Conservation (phyloP, 495 filamentous ascomycete species). For the Aspergillus heteromorphus region DNA sequence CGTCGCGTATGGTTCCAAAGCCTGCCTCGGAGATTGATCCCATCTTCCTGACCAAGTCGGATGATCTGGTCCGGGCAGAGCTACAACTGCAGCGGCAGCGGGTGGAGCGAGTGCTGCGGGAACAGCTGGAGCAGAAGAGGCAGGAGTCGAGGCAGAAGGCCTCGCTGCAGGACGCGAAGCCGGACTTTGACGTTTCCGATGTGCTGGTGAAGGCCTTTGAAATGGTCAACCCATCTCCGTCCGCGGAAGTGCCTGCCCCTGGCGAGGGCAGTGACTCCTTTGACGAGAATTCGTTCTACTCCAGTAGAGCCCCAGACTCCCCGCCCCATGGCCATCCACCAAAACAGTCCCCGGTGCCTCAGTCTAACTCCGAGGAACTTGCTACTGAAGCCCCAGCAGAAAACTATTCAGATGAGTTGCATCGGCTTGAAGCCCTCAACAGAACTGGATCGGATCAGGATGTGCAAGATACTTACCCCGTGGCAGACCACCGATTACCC, state of each 20-base stretch:
- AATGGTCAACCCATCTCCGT: slow-evolving; percentile 59
- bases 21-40: slow-evolving; percentile 59
- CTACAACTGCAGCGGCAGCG: slow-evolving; percentile 72
- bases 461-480: slow-evolving; percentile 43
- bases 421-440: slow-evolving; percentile 43
- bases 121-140: slow-evolving; percentile 66
- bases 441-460: slow-evolving; percentile 41
- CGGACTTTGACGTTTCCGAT: slow-evolving; percentile 70
- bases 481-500: slow-evolving; percentile 35
- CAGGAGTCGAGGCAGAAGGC: slow-evolving; percentile 49
- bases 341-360: slow-evolving; percentile 25
- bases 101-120: slow-evolving; percentile 69
- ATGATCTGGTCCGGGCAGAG: slow-evolving; percentile 76
- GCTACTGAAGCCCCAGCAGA: slow-evolving; percentile 22
- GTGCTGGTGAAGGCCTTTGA: slow-evolving; percentile 66
- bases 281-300: slow-evolving; percentile 94
- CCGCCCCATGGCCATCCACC: slow-evolving; percentile 28
- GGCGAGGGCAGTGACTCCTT: slow-evolving; percentile 68
- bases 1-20: slow-evolving; percentile 36
- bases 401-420: slow-evolving; percentile 42
- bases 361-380: slow-evolving; percentile 20
- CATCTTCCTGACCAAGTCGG: slow-evolving; percentile 77
- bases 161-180: slow-evolving; percentile 52
- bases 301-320: slow-evolving; percentile 63
- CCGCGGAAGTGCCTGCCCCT: slow-evolving; percentile 46